Conservation (phyloP, 2,329 filamentous ascomycete genomes). For the Exophiala spinifera region DNA sequence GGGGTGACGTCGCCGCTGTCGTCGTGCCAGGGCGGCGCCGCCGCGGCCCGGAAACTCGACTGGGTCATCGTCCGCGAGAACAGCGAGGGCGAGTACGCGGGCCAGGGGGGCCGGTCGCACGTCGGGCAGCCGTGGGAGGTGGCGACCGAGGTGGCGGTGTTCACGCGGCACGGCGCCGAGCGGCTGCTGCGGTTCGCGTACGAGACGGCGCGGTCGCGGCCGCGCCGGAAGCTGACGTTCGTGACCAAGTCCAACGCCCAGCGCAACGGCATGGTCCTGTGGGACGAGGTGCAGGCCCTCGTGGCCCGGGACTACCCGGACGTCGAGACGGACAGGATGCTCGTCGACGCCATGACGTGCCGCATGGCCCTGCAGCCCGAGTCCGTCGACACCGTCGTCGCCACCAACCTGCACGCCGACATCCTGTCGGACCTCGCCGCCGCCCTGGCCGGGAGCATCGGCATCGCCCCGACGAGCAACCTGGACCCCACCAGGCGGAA, state of each 20-base stretch:
- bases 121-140: slow-evolving; percentile 57
- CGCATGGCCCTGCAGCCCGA: slow-evolving; percentile 61
- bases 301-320: slow-evolving; percentile 59
- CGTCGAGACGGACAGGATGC: slow-evolving; percentile 62
- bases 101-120: slow-evolving; percentile 62
- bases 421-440: slow-evolving; percentile 70
- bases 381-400: slow-evolving; percentile 61
- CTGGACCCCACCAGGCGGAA: slow-evolving; percentile 61
- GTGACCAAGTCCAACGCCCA: slow-evolving; percentile 67
- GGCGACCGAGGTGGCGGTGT: slow-evolving; percentile 62
- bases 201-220: slow-evolving; percentile 56
- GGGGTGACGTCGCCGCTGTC: slow-evolving; percentile 55
- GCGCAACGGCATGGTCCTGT: slow-evolving; percentile 65
- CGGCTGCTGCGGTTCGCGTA: slow-evolving; percentile 63
- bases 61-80: slow-evolving; percentile 68
- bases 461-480: slow-evolving; percentile 68
- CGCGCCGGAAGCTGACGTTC: slow-evolving; percentile 58
- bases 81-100: slow-evolving; percentile 64
- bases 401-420: slow-evolving; percentile 62
- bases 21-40: slow-evolving; percentile 37
- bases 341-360: slow-evolving; percentile 65
- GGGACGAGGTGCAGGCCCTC: slow-evolving; percentile 60
- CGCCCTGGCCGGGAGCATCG: slow-evolving; percentile 66
- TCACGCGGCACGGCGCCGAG: slow-evolving; percentile 59
- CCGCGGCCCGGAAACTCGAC: slow-evolving; percentile 57